Percentiles rank a stretch among this genome's conserved stretches.
These are phyloP conservation scores for Nyssa sinensis DNA, from an alignment of 148 eudicot species.

Conservation along the genomic window DNA sequence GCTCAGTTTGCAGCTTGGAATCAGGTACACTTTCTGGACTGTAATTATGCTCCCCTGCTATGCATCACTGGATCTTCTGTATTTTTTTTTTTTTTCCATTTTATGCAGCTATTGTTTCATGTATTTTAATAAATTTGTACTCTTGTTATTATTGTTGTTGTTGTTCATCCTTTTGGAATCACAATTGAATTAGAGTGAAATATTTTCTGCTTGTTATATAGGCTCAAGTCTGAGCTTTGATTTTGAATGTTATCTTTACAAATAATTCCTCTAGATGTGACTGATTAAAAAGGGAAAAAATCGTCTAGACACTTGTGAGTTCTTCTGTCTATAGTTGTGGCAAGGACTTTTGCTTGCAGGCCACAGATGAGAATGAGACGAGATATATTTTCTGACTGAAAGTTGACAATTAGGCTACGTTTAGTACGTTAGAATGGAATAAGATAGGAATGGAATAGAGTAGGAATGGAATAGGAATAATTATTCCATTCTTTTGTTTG, in stretches of 20 bases:
- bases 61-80: neutral
- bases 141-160: neutral
- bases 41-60: neutral
- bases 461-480: too few species aligned
- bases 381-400: slow-evolving; percentile 2
- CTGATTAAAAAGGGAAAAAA: too few species aligned
- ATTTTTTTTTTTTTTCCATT: neutral
- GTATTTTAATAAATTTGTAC: neutral
- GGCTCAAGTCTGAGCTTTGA: neutral
- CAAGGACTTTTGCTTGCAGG: neutral
- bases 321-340: neutral
- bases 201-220: neutral
- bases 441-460: too few species aligned
- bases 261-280: neutral
- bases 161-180: neutral
- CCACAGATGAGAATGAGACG: neutral
- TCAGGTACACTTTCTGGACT: slow-evolving; percentile 54
- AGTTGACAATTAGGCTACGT: too few species aligned
- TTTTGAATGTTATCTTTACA: neutral
- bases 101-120: neutral
- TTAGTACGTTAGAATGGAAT: too few species aligned
- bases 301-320: too few species aligned
- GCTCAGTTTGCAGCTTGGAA: slow-evolving; percentile 98
- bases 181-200: neutral
- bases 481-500: too few species aligned